Evolutionary conservation across 2,329 filamentous ascomycete genomes (phyloP).

Genomic region (Clonostachys rosea): DNA sequence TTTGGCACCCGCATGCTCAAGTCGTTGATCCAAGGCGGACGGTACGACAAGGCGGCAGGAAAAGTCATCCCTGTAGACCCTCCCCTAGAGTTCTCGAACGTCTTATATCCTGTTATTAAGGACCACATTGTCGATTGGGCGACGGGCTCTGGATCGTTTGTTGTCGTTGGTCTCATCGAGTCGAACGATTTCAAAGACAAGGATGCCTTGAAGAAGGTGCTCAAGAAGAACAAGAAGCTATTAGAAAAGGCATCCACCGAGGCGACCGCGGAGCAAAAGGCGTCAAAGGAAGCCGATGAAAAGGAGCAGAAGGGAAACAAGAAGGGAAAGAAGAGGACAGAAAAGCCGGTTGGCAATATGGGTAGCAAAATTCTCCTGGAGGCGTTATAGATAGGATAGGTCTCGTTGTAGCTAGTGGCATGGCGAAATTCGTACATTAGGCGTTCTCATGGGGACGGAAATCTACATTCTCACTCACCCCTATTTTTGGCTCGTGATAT

Average conservation of each 20-base stretch:
- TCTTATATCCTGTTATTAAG: constrained; percentile 79
- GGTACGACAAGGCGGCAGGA: constrained; percentile 72
- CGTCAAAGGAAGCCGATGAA: constrained; percentile 35
- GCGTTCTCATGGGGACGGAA: background rate
- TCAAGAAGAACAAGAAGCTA: constrained; percentile 69
- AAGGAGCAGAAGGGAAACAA: constrained; percentile 34
- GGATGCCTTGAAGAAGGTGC: constrained; percentile 60
- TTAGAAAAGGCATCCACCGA: constrained; percentile 64
- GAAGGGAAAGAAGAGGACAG: constrained; percentile 35
- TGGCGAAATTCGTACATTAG: background rate
- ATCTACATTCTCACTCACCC: no score
- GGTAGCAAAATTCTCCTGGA: constrained; percentile 58
- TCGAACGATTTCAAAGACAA: constrained; percentile 64
- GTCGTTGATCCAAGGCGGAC: constrained; percentile 82
- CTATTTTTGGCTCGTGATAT: no score
- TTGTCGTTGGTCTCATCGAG: constrained; percentile 78
- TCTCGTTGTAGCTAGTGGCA: background rate
- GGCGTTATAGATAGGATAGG: constrained; percentile 34
- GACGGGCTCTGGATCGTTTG: constrained; percentile 79
- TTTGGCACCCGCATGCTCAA: constrained; percentile 82
- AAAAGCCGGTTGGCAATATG: constrained; percentile 51
- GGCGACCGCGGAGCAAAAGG: constrained; percentile 49
- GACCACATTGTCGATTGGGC: constrained; percentile 77
- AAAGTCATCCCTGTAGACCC: constrained; percentile 68
- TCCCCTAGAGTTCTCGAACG: constrained; percentile 72